Evolutionary conservation across 352 stramenopile genomes (phyloP), one percentile per base, ranked within the genome.

Genomic region (Phytophthora pistaciae): DNA sequence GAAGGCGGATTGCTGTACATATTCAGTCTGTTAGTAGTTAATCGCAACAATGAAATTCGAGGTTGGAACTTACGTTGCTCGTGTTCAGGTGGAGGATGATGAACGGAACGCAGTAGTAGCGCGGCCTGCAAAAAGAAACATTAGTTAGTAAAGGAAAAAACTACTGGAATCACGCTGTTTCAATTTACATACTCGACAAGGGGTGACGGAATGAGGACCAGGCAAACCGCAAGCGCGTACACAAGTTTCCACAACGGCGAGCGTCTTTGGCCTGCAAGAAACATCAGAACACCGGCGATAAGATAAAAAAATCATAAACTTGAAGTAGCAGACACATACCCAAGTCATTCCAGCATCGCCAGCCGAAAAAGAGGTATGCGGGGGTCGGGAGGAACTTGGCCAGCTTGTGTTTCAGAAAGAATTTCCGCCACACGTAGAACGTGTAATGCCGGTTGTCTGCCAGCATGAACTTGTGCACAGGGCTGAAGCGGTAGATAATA

Each of bases 361-460:
- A 95, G 2, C 81, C 81, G 5, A 79, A 79, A 58, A 85, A 90
- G 0, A 94, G 48, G 42, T 96, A 96, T 10, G 92, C 42, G 31
- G 83, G 69, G 0, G 59, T 61, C 13, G 83, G 87, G 18, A 92
- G 61, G 36, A 91, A 93, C 67, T 94, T 95, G 56, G 83, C 86
- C 14, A 92, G 44, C 0, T 66, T 54, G 50, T 96, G 88, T 49
- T 91, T 91, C 5, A 88, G 75, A 56, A 95, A 96, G 52, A 97
- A 90, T 66, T 93, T 94, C 16, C 85, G 75, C 93, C 93, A 98
- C 21, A 98, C 42, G 75, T 98, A 98, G 63, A 98, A 98, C 9
- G 89, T 96, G 70, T 97, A 98, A 72, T 98, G 92, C 8, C 93
- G 88, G 64, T 98, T 98, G 77, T 98, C 93, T 36, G 90, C 87